Base-by-base conservation (phyloP, 352 stramenopile species). In the Phytopythium montanum region DNA sequence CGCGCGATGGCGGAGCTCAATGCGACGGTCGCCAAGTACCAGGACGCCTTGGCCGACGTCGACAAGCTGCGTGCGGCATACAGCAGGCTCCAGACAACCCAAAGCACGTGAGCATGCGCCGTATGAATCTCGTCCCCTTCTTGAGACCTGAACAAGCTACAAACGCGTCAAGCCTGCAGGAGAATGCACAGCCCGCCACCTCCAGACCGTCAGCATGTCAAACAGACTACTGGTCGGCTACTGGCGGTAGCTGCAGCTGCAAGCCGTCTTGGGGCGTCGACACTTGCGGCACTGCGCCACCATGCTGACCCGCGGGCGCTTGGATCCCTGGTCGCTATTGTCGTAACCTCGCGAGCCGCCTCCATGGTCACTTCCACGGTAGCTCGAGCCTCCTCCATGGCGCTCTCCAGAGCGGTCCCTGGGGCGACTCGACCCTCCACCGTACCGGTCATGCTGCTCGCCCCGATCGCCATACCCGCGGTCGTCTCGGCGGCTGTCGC, bases 201-300 rank as follows among this genome's bases (percentile, higher is more conserved):
- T 12, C n/a, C n/a, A n/a, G n/a, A 38, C 33, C 33, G 33, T 12
- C 0, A 38, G 33, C 33, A 38, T 38, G 33, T 38, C 33, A 12
- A 12, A 12, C 33, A 38, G 33, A 38, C 33, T 38, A 12, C 33
- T 38, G 33, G 18, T 13, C 56, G 64, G 61, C 64, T 64, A 75
- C 34, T 66, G 58, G 34, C 73, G 70, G 31, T 79, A 86, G 58
- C 76, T 81, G 60, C 76, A 87, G 50, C 75, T 72, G 56, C 76
- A 87, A 2, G 74, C 72, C 16, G 66, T 67, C 50, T 84, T 84
- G 23, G 69, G 61, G 50, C 76, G 76, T 57, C 76, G 76, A 44
- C 76, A 87, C 59, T 69, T 72, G 6, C 76, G 76, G 34, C 76
- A 87, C 56, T 79, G 73, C 26, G 79, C 73, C 29, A 77, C 61